phyloP scores from a whole-genome alignment of 2,329 filamentous ascomycete species.

The Colletotrichum sp. region DNA sequence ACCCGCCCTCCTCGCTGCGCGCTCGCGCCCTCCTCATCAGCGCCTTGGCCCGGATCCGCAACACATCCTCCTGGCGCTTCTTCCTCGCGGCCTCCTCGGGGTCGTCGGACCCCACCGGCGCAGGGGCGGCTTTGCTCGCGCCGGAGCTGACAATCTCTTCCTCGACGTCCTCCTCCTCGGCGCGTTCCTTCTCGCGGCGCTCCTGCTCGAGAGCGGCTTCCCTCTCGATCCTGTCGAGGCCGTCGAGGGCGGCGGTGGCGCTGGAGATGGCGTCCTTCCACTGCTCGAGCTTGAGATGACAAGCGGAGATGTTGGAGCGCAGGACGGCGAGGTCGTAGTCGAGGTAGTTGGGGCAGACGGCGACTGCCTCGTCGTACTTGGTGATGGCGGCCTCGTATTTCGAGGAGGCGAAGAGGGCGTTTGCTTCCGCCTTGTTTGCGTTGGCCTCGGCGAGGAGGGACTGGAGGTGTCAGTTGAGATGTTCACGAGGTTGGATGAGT shows the following conservation, averaged over 20 bases:
- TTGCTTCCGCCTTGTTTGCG: conserved; percentile 76
- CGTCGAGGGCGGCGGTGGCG: conserved; percentile 75
- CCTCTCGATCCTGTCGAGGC: conserved; percentile 66
- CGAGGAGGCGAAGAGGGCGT: conserved; percentile 75
- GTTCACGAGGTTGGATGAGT: not conserved
- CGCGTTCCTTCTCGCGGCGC: conserved; percentile 45
- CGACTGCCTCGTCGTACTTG: conserved; percentile 81
- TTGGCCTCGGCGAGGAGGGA: conserved; percentile 74
- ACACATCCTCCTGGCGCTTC: conserved; percentile 65
- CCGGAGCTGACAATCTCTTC: conserved; percentile 66
- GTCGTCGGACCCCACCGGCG: conserved; percentile 25
- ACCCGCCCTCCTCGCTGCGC: conserved; percentile 73
- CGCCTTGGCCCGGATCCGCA: conserved; percentile 81
- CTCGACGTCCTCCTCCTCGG: conserved; percentile 49
- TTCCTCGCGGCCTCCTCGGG: conserved; percentile 30
- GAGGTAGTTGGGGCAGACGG: conserved; percentile 81
- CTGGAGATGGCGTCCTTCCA: conserved; percentile 83
- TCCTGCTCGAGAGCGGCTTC: conserved; percentile 28
- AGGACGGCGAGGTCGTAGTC: conserved; percentile 89
- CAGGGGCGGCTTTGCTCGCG: conserved; percentile 54
- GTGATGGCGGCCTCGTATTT: conserved; percentile 80
- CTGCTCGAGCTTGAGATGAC: conserved; percentile 81
- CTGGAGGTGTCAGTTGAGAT: conserved; percentile 39
- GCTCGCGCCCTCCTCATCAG: conserved; percentile 81
- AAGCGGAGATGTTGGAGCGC: conserved; percentile 87